Percentiles rank a stretch among this genome's conserved stretches.
Evolutionary conservation across 1,139 yeast species (phyloP).

Genomic region (Sugiyamaella pinicola): DNA sequence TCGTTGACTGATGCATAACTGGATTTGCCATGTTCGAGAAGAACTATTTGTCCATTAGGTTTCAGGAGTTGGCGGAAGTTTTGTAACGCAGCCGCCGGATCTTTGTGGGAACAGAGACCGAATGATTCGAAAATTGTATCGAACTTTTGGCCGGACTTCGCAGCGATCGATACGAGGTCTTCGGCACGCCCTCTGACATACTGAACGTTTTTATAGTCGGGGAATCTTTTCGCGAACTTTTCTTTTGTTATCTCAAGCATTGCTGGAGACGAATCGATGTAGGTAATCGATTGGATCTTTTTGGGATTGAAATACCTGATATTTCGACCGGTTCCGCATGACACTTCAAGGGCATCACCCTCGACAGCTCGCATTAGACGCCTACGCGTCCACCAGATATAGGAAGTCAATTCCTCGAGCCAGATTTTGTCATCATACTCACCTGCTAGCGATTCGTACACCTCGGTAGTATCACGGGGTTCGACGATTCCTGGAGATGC

Average conservation of each 20-base stretch:
- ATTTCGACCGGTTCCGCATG: constrained; percentile 96
- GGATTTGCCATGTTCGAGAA: constrained; percentile 92
- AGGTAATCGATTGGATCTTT: constrained; percentile 70
- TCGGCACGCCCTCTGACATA: constrained; percentile 94
- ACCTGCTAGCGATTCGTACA: constrained; percentile 76
- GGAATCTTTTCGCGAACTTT: constrained; percentile 68
- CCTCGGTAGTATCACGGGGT: constrained; percentile 78
- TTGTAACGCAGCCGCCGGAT: constrained; percentile 78
- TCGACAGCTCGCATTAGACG: constrained; percentile 77
- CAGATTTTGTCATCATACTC: constrained; percentile 82
- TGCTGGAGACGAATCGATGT: constrained; percentile 76
- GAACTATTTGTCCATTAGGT: constrained; percentile 88
- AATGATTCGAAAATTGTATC: constrained; percentile 93
- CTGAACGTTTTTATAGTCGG: constrained; percentile 69
- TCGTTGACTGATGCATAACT: constrained; percentile 75
- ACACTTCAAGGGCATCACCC: constrained; percentile 91
- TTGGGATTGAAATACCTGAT: constrained; percentile 69
- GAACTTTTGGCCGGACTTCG: constrained; percentile 54
- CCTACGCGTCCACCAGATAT: constrained; percentile 79
- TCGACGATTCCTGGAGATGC: constrained; percentile 45
- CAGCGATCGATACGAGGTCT: constrained; percentile 64
- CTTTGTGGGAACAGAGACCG: constrained; percentile 93
- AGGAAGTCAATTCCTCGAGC: constrained; percentile 81
- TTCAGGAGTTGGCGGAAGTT: constrained; percentile 72
- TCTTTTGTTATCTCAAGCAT: constrained; percentile 84